These are phyloP conservation scores for Hypoxylon subgilvum DNA, from an alignment of 495 filamentous ascomycete genomes.

Conservation along the genomic window DNA sequence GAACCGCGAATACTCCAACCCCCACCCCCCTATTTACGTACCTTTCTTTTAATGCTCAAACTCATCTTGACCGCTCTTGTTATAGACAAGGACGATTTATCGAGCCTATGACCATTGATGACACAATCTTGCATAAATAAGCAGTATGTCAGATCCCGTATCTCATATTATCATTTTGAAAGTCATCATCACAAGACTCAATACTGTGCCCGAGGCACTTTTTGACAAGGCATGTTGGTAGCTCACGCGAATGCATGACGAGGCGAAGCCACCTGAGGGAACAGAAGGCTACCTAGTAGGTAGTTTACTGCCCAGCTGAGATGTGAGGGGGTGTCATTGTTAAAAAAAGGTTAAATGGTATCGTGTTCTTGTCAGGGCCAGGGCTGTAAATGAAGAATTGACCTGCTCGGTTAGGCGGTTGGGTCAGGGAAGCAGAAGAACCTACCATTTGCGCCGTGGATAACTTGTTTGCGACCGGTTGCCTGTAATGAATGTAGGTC, in stretches of 20 bases:
- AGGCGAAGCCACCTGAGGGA: constrained; percentile 31
- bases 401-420: constrained; percentile 30
- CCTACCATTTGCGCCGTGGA: constrained; percentile 32
- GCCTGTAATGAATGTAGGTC: constrained; percentile 4
- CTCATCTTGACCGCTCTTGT: constrained; percentile 39
- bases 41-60: constrained; percentile 8
- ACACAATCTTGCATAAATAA: constrained; percentile 32
- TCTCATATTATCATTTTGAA: constrained; percentile 1
- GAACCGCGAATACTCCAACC: constrained; percentile 13
- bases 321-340: constrained; percentile 33
- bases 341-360: constrained; percentile 36
- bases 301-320: constrained; percentile 17
- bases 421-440: constrained; percentile 22
- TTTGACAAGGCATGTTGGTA: constrained; percentile 13
- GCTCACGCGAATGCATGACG: constrained; percentile 10
- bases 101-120: constrained; percentile 20
- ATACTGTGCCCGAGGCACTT: not conserved
- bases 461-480: no score
- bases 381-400: constrained; percentile 41
- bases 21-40: constrained; percentile 36
- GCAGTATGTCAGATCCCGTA: constrained; percentile 15
- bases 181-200: constrained; percentile 1
- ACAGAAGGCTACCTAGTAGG: constrained; percentile 2
- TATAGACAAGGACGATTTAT: constrained; percentile 17
- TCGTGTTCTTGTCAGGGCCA: constrained; percentile 27